Conservation (phyloP, 306 rosid species). For the Lathyrus aphaca region DNA sequence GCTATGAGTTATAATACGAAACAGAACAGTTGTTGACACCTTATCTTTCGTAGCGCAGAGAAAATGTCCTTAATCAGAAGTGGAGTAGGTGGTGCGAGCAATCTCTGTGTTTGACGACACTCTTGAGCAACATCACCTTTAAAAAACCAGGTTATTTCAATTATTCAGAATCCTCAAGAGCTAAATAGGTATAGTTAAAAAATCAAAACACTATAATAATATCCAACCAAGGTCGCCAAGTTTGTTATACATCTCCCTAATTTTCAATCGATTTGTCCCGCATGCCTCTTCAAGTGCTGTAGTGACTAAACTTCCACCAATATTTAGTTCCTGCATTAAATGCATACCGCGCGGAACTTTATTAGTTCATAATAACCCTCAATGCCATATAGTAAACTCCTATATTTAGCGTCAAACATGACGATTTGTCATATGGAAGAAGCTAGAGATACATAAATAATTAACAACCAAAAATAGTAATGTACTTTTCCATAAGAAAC, state of each 20-base stretch:
- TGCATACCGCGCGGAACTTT: background rate
- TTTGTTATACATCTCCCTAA: slow-evolving; percentile 83
- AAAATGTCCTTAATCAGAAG: slow-evolving; percentile 79
- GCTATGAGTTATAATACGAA: slow-evolving; percentile 16
- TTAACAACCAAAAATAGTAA: slow-evolving; percentile 28
- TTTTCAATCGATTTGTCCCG: slow-evolving; percentile 69
- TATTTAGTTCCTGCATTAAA: slow-evolving; percentile 73
- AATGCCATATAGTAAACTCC: slow-evolving; percentile 19
- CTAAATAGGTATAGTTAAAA: slow-evolving; percentile 37
- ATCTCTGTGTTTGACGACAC: slow-evolving; percentile 86
- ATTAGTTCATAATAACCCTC: slow-evolving; percentile 30
- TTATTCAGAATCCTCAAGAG: slow-evolving; percentile 36
- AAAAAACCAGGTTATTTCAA: slow-evolving; percentile 43
- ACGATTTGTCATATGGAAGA: slow-evolving; percentile 4
- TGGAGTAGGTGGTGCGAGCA: slow-evolving; percentile 79
- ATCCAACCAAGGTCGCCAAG: slow-evolving; percentile 88
- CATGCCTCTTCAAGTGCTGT: slow-evolving; percentile 89
- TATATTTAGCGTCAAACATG: slow-evolving; percentile 9
- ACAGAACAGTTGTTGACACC: slow-evolving; percentile 49
- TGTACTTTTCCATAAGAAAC: slow-evolving; percentile 4
- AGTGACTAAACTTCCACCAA: slow-evolving; percentile 88
- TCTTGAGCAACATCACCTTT: slow-evolving; percentile 98
- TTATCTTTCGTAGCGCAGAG: slow-evolving; percentile 69
- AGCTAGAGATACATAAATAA: slow-evolving; percentile 9
- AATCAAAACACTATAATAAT: slow-evolving; percentile 34